Percentiles rank a stretch among this genome's conserved stretches.
phyloP scores from a whole-genome alignment of 371 early-diverging fungal genomes.

The Zychaea mexicana region DNA sequence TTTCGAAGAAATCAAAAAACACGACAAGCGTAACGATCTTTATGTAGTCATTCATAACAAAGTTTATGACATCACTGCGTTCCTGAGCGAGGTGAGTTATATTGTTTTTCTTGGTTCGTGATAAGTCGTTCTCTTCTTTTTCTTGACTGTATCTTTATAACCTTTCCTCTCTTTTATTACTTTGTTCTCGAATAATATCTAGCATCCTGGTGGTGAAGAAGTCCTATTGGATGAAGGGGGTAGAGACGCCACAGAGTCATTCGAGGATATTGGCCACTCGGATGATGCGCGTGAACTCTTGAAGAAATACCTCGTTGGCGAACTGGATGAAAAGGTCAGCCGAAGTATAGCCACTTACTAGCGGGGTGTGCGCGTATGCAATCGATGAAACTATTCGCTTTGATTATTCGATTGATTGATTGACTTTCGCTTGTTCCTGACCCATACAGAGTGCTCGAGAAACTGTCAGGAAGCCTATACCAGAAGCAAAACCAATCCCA shows the following conservation, averaged over 20 bases:
- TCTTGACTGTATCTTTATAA: no score
- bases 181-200: no score
- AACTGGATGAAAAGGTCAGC: conserved; percentile 61
- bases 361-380: no score
- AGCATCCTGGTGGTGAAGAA: conserved; percentile 89
- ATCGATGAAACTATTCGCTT: no score
- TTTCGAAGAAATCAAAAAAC: conserved; percentile 60
- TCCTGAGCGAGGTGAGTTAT: conserved; percentile 64
- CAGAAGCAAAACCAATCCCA: neutral
- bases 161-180: no score
- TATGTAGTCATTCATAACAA: conserved; percentile 79
- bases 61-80: conserved; percentile 83
- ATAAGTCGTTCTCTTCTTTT: neutral
- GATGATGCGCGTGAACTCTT: conserved; percentile 89
- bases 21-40: conserved; percentile 58
- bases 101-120: neutral
- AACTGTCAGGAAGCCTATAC: neutral
- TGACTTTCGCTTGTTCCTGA: no score
- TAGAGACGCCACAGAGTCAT: conserved; percentile 88
- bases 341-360: no score
- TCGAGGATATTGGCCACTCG: conserved; percentile 95
- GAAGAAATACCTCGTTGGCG: conserved; percentile 71
- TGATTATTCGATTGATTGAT: no score
- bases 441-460: neutral
- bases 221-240: conserved; percentile 80